phyloP scores from a whole-genome alignment of 371 early-diverging fungal genomes.

The Gilbertella persicaria region DNA sequence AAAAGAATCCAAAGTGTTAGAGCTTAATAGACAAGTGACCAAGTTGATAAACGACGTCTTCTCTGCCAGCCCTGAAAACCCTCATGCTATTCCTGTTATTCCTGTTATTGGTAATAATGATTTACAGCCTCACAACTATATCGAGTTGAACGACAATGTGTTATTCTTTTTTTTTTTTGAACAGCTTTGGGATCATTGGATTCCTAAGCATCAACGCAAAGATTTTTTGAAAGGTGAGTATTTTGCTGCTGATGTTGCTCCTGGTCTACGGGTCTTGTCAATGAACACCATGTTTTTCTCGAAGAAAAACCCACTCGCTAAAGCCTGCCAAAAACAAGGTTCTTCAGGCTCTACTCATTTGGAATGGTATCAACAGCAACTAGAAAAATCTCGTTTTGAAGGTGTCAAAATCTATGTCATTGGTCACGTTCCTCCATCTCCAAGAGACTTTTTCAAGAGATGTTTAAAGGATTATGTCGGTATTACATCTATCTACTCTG shows the following conservation, averaged over 20 bases:
- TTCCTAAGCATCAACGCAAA: conserved; percentile 58
- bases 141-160: conserved; percentile 19
- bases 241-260: conserved; percentile 57
- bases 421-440: conserved; percentile 78
- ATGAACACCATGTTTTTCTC: conserved; percentile 78
- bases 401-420: conserved; percentile 56
- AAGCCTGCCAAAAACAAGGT: conserved; percentile 66
- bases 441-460: conserved; percentile 60
- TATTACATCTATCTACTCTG: conserved; percentile 57
- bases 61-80: no score
- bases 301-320: no score
- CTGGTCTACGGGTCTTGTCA: conserved; percentile 53
- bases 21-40: conserved; percentile 42
- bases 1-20: conserved; percentile 56
- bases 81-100: conserved; percentile 50
- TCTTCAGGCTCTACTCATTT: conserved; percentile 72
- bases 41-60: conserved; percentile 38
- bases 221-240: conserved; percentile 72
- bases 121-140: conserved; percentile 71
- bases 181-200: conserved; percentile 58
- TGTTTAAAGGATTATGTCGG: conserved; percentile 65
- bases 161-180: conserved; percentile 42
- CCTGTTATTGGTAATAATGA: conserved; percentile 85
- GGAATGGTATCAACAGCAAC: conserved; percentile 67
- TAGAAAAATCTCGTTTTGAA: conserved; percentile 42